Conservation (phyloP, 2,329 filamentous ascomycete genomes). For the Metarhizium humberi region DNA sequence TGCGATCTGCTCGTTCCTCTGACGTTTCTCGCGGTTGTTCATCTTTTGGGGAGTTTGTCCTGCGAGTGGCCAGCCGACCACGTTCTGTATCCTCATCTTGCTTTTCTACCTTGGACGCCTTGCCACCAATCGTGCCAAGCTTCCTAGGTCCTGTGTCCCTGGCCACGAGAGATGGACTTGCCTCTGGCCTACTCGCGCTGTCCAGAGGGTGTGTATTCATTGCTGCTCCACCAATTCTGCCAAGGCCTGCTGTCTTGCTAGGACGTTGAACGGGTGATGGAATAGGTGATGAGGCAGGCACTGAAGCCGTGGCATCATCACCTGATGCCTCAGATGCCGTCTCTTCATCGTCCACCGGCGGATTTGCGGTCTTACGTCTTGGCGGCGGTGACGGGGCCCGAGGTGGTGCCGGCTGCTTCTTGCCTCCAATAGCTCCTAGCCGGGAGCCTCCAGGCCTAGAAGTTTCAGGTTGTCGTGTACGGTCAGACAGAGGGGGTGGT, state of each 20-base stretch:
- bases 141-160: conserved; percentile 11
- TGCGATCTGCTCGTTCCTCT: conserved; percentile 37
- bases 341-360: conserved; percentile 22
- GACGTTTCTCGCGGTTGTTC: conserved; percentile 31
- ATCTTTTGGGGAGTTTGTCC: conserved; percentile 15
- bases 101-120: conserved; percentile 6
- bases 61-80: conserved; percentile 12
- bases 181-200: background rate
- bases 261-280: conserved; percentile 13
- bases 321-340: conserved; percentile 35
- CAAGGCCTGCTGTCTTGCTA: conserved; percentile 24
- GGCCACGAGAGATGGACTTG: background rate
- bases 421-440: conserved; percentile 28
- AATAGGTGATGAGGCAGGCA: conserved; percentile 12
- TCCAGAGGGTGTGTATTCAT: conserved; percentile 11
- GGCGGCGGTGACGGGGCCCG: conserved; percentile 10
- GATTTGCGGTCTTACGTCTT: conserved; percentile 2
- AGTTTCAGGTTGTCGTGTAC: conserved; percentile 9
- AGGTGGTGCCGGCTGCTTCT: conserved; percentile 17
- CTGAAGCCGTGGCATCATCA: conserved; percentile 17
- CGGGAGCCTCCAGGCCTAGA: conserved; percentile 13
- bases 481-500: conserved; percentile 7
- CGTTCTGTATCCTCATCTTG: conserved; percentile 8
- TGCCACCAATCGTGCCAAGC: conserved; percentile 24
- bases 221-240: conserved; percentile 30